phyloP scores from a whole-genome alignment of 2,329 filamentous ascomycete genomes.

The Karstenula rhodostoma region DNA sequence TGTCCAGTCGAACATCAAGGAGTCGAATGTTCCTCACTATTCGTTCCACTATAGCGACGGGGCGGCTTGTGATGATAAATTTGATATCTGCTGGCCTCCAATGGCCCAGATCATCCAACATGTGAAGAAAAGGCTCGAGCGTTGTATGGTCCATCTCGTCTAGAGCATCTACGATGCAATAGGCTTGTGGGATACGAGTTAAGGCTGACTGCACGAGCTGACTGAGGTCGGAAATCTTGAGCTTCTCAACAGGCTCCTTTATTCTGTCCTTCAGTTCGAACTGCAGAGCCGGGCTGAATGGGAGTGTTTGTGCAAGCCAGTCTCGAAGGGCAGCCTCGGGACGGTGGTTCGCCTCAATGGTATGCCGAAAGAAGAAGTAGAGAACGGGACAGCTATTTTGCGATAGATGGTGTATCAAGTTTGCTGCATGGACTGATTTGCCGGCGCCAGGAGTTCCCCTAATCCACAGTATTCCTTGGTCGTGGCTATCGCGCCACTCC shows the following conservation, averaged over 20 bases:
- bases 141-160: constrained; percentile 56
- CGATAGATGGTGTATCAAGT: constrained; percentile 17
- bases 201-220: constrained; percentile 18
- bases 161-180: constrained; percentile 55
- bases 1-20: constrained; percentile 50
- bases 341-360: constrained; percentile 41
- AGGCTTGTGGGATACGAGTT: constrained; percentile 32
- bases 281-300: constrained; percentile 36
- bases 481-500: constrained; percentile 20
- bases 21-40: constrained; percentile 35
- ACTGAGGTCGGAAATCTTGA: constrained; percentile 24
- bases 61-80: constrained; percentile 56
- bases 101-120: constrained; percentile 44
- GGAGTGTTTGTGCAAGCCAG: constrained; percentile 44
- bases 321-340: constrained; percentile 40
- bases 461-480: constrained; percentile 32
- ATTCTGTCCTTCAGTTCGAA: constrained; percentile 15
- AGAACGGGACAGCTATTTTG: constrained; percentile 34
- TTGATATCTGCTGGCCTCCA: constrained; percentile 48
- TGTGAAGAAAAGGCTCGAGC: constrained; percentile 44
- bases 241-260: constrained; percentile 3
- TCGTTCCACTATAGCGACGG: constrained; percentile 41
- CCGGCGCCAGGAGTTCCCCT: constrained; percentile 52
- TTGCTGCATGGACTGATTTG: constrained; percentile 44
- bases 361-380: constrained; percentile 53